Base-by-base conservation (phyloP, 208 protist species). In the Naegleria lovaniensis region DNA sequence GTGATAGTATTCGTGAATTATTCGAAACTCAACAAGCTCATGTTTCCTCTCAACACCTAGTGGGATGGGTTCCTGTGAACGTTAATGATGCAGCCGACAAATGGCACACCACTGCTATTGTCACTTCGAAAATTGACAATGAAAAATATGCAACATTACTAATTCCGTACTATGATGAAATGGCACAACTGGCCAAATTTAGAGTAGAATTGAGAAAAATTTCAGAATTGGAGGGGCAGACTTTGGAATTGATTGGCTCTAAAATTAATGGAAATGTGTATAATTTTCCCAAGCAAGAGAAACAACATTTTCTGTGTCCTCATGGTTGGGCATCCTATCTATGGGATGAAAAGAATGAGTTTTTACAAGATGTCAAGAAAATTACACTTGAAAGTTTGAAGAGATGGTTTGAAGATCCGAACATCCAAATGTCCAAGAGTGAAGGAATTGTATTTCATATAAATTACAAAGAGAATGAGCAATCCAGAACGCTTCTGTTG, bases 371-470 rank as follows among this genome's bases (percentile, higher is more conserved):
- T 79, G 9, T 79, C 6, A 79, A 79, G n/a, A 2, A 79, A 33
- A 11, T 79, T 13, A 79, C 7, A 7, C 0, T 79, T 7, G 67
- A 79, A 2, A 36, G 25, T 11, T 33, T 79, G 7, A 79, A 79
- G n/a, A 36, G 6, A 36, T 79, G 67, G 67, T 79, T 79, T 9
- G 67, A 79, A 36, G 67, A 79, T 36, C 19, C 11, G 1, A 29
- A 15, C 55, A 79, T 36, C 36, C 5, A 36, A 25, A 36, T 79
- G 16, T 13, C 25, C 9, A 79, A 79, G 25, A 79, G 29, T 79
- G 67, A 79, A 79, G 67, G 67, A 36, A 79, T 79, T 79, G 67
- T 79, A 36, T 79, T 79, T 79, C 67, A 79, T 33, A 36, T 79
- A 36, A 36, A 36, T 11, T 36, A 36, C 29, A 79, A 79, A 36